Evolutionary conservation across 2,329 filamentous ascomycete genomes (phyloP).

Genomic region (Proliferodiscus dingleyae): DNA sequence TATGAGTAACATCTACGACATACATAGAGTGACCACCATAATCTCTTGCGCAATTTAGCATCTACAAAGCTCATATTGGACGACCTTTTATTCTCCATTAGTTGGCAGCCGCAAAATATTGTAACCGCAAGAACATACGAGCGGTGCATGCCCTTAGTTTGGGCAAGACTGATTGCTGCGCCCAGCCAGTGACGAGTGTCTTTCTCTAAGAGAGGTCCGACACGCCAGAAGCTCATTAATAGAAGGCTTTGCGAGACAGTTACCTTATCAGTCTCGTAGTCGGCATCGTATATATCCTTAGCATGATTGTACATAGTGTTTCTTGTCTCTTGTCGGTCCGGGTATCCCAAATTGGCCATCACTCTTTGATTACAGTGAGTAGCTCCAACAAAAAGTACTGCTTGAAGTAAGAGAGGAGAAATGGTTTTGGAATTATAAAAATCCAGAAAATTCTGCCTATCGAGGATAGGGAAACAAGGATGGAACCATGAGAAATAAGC

Average conservation of each 20-base stretch:
- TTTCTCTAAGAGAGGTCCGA: constrained; percentile 42
- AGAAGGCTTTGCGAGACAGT: constrained; percentile 48
- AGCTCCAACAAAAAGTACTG: constrained; percentile 50
- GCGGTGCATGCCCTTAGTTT: constrained; percentile 44
- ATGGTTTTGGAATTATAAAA: constrained; percentile 38
- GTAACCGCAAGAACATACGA: constrained; percentile 1
- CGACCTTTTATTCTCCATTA: background rate
- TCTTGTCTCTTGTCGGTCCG: constrained; percentile 45
- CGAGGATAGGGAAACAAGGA: constrained; percentile 50
- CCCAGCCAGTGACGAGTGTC: constrained; percentile 47
- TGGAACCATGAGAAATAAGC: constrained; percentile 55
- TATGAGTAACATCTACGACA: background rate
- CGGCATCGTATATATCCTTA: constrained; percentile 48
- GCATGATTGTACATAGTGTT: constrained; percentile 45
- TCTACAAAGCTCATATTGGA: constrained; percentile 7
- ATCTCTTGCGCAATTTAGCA: constrained; percentile 12
- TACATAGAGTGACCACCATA: constrained; percentile 12
- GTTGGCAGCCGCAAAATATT: background rate
- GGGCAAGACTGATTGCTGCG: constrained; percentile 46
- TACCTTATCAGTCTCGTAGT: constrained; percentile 47
- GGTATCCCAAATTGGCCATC: constrained; percentile 41
- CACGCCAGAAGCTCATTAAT: constrained; percentile 52
- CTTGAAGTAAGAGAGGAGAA: constrained; percentile 46
- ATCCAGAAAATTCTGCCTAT: constrained; percentile 40
- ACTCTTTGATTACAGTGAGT: constrained; percentile 46